Evolutionary conservation across 495 filamentous ascomycete species (phyloP), one percentile per base, ranked within the genome.

Genomic region (Xylaria longipes): DNA sequence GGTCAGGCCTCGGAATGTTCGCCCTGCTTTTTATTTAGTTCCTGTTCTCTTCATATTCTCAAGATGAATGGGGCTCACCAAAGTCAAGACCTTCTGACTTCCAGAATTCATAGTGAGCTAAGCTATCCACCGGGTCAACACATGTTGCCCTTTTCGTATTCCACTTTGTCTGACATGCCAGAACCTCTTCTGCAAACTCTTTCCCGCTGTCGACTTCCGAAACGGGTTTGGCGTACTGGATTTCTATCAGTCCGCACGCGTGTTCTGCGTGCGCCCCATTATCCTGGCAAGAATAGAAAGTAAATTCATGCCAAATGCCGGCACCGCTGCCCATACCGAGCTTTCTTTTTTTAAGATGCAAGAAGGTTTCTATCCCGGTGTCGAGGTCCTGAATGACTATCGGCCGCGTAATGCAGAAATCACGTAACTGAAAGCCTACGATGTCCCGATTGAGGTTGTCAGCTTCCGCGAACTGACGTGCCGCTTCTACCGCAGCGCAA

Each of bases 271-370:
- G 35, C 29, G n/a, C 54, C 35, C 54, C 54, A 58, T 58, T 58
- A 9, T 58, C 54, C 14, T 31, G 31, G 29, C 54, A 33, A 14
- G 54, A 35, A 58, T 58, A 58, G 54, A 58, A 58, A 6, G 54
- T 58, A n/a, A 58, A 58, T 35, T 58, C 54, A 35, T 58, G 54
- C 54, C 54, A 58, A 17, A 35, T 33, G 6, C 54, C 54, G 22
- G 54, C 54, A 58, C 54, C 54, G 17, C 54, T 58, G 54, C 54
- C 31, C 54, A 58, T 58, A 17, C 54, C 54, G 54, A 58, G 54
- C 27, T 58, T 58, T 35, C 54, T 58, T n/a, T 58, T 58, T 29
- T 58, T 58, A 0, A 58, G 54, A 35, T 58, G 54, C 15, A 58
- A 58, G 54, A 58, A 58, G 3, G 52, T 58, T 35, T 58, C 54